Percentiles rank a stretch among this genome's conserved stretches.
phyloP scores from a whole-genome alignment of 1,284 basidiomycete species.

The Austroboletus rostrupii region DNA sequence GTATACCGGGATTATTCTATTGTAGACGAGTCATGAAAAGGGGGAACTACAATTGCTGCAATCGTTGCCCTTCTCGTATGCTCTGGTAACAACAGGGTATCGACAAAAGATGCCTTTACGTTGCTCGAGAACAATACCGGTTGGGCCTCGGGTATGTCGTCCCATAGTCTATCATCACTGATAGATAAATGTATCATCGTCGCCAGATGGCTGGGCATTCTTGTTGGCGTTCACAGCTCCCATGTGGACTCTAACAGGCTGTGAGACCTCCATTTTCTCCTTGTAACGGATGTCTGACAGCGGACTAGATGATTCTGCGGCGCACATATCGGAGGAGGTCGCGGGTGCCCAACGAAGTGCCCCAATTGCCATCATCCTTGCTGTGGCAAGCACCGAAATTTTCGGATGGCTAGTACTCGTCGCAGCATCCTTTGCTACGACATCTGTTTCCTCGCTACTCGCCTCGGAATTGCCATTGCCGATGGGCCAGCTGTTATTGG shows the following conservation, averaged over 20 bases:
- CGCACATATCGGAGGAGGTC: conserved; percentile 75
- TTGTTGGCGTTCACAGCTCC: conserved; percentile 67
- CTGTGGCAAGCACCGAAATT: conserved; percentile 54
- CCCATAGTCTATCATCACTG: background rate
- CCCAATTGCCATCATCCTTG: conserved; percentile 72
- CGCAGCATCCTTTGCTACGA: conserved; percentile 60
- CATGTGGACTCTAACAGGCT: conserved; percentile 77
- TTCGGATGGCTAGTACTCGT: conserved; percentile 65
- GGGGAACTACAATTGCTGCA: conserved; percentile 57
- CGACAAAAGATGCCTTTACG: conserved; percentile 64
- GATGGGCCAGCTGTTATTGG: conserved; percentile 68
- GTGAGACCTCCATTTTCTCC: conserved; percentile 29
- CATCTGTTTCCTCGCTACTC: conserved; percentile 53
- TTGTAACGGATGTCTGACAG: conserved; percentile 1
- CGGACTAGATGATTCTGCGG: conserved; percentile 64
- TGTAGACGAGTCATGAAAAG: conserved; percentile 29
- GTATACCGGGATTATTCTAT: background rate
- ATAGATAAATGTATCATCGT: background rate
- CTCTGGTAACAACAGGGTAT: conserved; percentile 53
- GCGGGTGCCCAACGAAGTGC: conserved; percentile 63
- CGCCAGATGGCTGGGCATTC: conserved; percentile 66
- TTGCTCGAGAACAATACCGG: conserved; percentile 69
- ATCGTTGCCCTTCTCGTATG: conserved; percentile 57
- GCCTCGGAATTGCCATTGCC: conserved; percentile 52
- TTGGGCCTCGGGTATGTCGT: conserved; percentile 51